A percentile compares a stretch with the other conserved stretches of the same genome.
phyloP scores from a whole-genome alignment of 2,329 filamentous ascomycete genomes.

The Aphanoascus verrucosus region DNA sequence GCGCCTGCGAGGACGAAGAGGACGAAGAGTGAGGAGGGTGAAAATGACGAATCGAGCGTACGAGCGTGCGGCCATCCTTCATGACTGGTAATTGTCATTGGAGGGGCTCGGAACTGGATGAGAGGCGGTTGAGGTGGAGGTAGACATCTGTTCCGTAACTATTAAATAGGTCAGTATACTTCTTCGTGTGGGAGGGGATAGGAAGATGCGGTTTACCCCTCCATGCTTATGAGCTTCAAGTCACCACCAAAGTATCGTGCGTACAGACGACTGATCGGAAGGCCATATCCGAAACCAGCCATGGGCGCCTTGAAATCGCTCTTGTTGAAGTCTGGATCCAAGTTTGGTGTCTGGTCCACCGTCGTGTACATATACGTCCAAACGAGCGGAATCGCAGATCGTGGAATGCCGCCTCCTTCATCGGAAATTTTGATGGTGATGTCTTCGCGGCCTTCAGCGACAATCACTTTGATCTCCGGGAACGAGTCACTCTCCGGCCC shows the following conservation, averaged over 20 bases:
- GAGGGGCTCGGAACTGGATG: conserved; percentile 87
- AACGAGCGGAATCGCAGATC: conserved; percentile 88
- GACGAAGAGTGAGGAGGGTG: conserved; percentile 26
- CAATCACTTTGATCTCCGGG: conserved; percentile 92
- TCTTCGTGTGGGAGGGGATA: neutral
- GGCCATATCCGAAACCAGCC: conserved; percentile 96
- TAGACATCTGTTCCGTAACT: conserved; percentile 98
- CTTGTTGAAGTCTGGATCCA: conserved; percentile 97
- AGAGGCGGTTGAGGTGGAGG: conserved; percentile 90
- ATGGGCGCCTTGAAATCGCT: conserved; percentile 98
- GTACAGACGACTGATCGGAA: conserved; percentile 89
- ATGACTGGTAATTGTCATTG: conserved; percentile 88
- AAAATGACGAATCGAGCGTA: conserved; percentile 31
- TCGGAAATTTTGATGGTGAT: conserved; percentile 98
- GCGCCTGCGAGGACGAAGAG: conserved; percentile 39
- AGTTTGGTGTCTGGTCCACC: conserved; percentile 83
- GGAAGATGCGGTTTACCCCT: conserved; percentile 58
- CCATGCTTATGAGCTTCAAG: conserved; percentile 96
- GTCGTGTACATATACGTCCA: conserved; percentile 99
- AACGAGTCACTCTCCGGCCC: conserved; percentile 94
- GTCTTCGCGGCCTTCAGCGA: conserved; percentile 94
- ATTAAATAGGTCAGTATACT: conserved; percentile 15
- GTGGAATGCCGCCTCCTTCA: conserved; percentile 88
- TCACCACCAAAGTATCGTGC: conserved; percentile 96
- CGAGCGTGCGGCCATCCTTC: conserved; percentile 55